phyloP scores from a whole-genome alignment of 106 monocot species.

The Agapanthus africanus region DNA sequence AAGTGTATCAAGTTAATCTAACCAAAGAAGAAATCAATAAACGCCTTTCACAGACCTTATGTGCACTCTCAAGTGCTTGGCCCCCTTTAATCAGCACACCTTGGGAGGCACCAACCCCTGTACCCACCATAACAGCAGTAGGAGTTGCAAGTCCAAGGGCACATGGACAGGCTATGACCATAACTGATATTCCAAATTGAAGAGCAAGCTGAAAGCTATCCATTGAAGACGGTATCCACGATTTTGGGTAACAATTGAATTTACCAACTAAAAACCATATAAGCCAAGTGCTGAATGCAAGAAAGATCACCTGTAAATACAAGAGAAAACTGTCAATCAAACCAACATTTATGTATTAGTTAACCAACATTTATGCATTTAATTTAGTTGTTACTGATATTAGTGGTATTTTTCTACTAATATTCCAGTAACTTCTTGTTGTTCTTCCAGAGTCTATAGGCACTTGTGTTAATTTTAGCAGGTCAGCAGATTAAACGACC shows the following conservation, averaged over 20 bases:
- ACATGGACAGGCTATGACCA: slow-evolving; percentile 97
- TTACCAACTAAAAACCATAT: slow-evolving; percentile 81
- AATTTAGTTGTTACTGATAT: background rate
- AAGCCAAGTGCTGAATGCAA: slow-evolving; percentile 71
- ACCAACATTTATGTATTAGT: too few species aligned
- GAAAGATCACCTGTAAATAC: slow-evolving; percentile 60
- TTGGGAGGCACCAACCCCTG: slow-evolving; percentile 92
- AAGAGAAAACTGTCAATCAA: background rate
- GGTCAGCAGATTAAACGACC: background rate
- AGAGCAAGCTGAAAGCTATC: slow-evolving; percentile 92
- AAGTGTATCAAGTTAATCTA: background rate
- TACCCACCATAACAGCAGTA: slow-evolving; percentile 98
- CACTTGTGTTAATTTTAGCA: background rate
- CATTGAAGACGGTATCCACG: slow-evolving; percentile 88
- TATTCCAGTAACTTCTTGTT: background rate
- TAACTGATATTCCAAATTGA: slow-evolving; percentile 91
- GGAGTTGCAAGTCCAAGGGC: slow-evolving; percentile 92
- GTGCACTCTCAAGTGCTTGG: slow-evolving; percentile 89
- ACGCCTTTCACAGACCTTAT: slow-evolving; percentile 39
- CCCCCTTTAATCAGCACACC: slow-evolving; percentile 96
- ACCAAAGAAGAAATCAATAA: background rate
- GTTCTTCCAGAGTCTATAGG: background rate
- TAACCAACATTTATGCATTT: background rate
- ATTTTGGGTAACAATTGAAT: slow-evolving; percentile 53
- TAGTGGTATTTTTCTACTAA: background rate